These are phyloP conservation scores for Alternaria gansuensis DNA, from an alignment of 2,329 filamentous ascomycete genomes.

Conservation along the genomic window DNA sequence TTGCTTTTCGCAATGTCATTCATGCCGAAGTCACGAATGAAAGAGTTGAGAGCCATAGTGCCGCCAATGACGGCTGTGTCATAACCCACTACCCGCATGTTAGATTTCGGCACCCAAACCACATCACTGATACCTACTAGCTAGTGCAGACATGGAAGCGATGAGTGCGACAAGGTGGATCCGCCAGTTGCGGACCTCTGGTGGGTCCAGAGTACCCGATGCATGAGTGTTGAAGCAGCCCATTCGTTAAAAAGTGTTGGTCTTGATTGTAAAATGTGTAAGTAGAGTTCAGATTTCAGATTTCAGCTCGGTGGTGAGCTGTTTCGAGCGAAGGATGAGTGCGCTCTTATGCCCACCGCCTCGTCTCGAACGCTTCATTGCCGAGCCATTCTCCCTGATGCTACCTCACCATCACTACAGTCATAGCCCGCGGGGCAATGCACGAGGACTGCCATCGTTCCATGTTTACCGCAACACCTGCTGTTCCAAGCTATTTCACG, in stretches of 20 bases:
- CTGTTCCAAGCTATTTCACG: constrained; percentile 26
- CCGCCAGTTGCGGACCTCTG: constrained; percentile 50
- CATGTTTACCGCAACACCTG: constrained; percentile 23
- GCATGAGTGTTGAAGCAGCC: constrained; percentile 45
- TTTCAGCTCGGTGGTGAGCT: background rate
- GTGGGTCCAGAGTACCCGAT: constrained; percentile 47
- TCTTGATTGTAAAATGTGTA: background rate
- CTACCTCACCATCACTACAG: constrained; percentile 17
- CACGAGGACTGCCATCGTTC: constrained; percentile 25
- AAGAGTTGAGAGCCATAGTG: constrained; percentile 53
- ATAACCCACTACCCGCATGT: constrained; percentile 40
- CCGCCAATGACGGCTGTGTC: constrained; percentile 53
- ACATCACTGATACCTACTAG: constrained; percentile 33
- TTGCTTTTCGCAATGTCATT: constrained; percentile 39
- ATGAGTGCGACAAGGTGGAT: constrained; percentile 49
- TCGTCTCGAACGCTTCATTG: constrained; percentile 14
- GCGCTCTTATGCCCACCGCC: constrained; percentile 12
- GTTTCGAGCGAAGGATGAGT: background rate
- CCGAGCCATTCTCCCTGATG: constrained; percentile 21
- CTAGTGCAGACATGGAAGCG: constrained; percentile 52
- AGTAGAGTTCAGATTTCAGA: background rate
- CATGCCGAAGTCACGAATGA: constrained; percentile 50
- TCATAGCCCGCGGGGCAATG: constrained; percentile 28
- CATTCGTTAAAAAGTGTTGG: constrained; percentile 13
- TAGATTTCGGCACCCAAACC: background rate